Conservation (phyloP, 2,329 filamentous ascomycete genomes). For the Aspergillus piperis region DNA sequence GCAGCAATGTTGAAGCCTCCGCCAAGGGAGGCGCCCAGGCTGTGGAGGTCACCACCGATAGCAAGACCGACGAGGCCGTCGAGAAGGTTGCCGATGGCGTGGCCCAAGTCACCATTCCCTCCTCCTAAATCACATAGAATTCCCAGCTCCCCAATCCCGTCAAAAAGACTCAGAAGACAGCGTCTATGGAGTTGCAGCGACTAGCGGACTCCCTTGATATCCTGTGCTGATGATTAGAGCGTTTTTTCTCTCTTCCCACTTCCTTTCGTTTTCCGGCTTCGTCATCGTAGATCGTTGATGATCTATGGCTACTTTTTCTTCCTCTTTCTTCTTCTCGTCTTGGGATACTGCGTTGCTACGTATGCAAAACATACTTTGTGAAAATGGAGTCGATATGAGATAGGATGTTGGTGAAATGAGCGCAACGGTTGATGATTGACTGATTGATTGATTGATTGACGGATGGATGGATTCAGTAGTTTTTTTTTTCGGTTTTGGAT, state of each 20-base stretch:
- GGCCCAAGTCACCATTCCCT: slow-evolving; percentile 45
- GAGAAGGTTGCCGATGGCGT: slow-evolving; percentile 46
- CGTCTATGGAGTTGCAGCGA: neutral
- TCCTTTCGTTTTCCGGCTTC: neutral
- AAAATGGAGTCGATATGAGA: slow-evolving; percentile 5
- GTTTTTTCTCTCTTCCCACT: neutral
- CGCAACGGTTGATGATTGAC: neutral
- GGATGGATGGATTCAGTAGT: neutral
- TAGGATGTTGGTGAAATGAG: slow-evolving; percentile 10
- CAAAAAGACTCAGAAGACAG: neutral
- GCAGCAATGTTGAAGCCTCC: slow-evolving; percentile 36
- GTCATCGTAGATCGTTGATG: neutral
- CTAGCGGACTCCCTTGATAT: slow-evolving; percentile 3
- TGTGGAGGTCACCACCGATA: slow-evolving; percentile 25
- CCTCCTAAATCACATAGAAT: slow-evolving; percentile 30
- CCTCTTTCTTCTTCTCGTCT: neutral
- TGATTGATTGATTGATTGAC: neutral
- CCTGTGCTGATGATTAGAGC: slow-evolving; percentile 8
- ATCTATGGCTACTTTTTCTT: neutral
- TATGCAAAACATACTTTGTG: neutral
- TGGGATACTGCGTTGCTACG: neutral
- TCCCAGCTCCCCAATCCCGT: neutral
- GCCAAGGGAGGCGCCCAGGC: slow-evolving; percentile 39
- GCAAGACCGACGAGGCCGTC: slow-evolving; percentile 37
- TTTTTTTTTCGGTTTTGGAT: neutral